Conservation (phyloP, 352 stramenopile species). For the Globisporangium carolinianum region DNA sequence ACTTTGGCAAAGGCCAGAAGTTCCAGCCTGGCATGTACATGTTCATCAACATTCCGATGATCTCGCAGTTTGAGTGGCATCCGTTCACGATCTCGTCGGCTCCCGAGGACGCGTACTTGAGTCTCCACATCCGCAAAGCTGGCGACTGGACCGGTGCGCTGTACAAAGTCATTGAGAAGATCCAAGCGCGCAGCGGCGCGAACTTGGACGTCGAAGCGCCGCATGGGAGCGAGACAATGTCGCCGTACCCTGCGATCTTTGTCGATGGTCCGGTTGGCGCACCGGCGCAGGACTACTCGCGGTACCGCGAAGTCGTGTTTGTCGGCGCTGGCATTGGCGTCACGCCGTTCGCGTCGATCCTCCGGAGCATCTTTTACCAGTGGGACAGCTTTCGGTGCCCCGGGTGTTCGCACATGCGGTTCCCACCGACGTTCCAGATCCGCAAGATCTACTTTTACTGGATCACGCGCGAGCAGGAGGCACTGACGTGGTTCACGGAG, state of each 20-base stretch:
- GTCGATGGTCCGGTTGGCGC: conserved; percentile 32
- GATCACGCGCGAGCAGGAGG: conserved; percentile 65
- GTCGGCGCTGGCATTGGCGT: conserved; percentile 32
- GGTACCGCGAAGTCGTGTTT: conserved; percentile 27
- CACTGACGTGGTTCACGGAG: conserved; percentile 71
- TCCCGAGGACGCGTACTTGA: conserved; percentile 29
- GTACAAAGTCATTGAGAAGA: conserved; percentile 34
- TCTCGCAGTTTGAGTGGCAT: conserved; percentile 69
- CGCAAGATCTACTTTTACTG: conserved; percentile 86
- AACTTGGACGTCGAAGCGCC: conserved; percentile 20
- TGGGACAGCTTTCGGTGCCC: conserved; percentile 52
- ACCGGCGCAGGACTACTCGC: conserved; percentile 13
- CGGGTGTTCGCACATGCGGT: conserved; percentile 41
- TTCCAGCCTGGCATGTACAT: conserved; percentile 53
- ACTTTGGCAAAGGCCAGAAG: conserved; percentile 37
- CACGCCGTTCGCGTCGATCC: conserved; percentile 46
- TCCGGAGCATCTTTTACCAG: conserved; percentile 62
- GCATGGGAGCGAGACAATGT: conserved; percentile 16
- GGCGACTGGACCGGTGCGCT: conserved; percentile 40
- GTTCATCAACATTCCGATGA: conserved; percentile 46
- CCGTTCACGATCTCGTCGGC: conserved; percentile 67
- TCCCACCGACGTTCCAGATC: conserved; percentile 60
- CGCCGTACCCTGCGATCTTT: conserved; percentile 12
- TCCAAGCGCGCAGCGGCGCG: conserved; percentile 15
- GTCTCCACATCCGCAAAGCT: conserved; percentile 32